phyloP scores from a whole-genome alignment of 192 early-diverging fungal genomes.

The Coemansia sp. region DNA sequence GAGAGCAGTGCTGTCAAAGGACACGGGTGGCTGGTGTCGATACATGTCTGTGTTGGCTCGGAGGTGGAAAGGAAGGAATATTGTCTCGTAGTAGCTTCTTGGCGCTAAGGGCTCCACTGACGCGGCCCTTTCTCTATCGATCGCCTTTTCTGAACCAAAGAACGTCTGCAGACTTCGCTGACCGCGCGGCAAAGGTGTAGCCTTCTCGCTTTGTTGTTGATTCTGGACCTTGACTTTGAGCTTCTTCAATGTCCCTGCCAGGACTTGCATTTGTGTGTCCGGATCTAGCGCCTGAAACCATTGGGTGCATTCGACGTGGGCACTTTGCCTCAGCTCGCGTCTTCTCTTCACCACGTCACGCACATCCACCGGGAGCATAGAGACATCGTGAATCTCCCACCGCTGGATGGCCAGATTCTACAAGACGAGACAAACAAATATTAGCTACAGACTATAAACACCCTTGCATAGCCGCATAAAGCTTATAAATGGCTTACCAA shows the following conservation, averaged over 20 bases:
- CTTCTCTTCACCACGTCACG: slow-evolving; percentile 27
- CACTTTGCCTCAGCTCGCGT: slow-evolving; percentile 16
- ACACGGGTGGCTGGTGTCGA: slow-evolving; percentile 16
- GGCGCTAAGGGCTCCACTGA: not conserved
- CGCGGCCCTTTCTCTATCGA: slow-evolving; percentile 9
- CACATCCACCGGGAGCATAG: slow-evolving; percentile 31
- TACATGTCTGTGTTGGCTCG: slow-evolving; percentile 36
- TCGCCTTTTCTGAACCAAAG: slow-evolving; percentile 24
- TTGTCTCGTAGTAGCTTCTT: slow-evolving; percentile 29
- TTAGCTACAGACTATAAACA: not conserved
- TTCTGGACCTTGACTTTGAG: slow-evolving; percentile 18
- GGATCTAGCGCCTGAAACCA: slow-evolving; percentile 27
- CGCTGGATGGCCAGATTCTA: slow-evolving; percentile 33
- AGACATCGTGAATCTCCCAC: slow-evolving; percentile 43
- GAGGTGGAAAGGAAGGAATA: slow-evolving; percentile 47
- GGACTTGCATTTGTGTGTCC: slow-evolving; percentile 19
- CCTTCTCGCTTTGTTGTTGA: slow-evolving; percentile 6
- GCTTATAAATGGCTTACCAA: slow-evolving; percentile 12
- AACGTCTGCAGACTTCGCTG: slow-evolving; percentile 49
- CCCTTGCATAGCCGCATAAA: too few relatives aligned
- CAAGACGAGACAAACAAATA: not conserved
- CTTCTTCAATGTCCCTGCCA: slow-evolving; percentile 30
- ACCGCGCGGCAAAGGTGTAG: slow-evolving; percentile 17
- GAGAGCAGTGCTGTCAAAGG: slow-evolving; percentile 36
- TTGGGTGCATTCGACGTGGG: slow-evolving; percentile 22